Conservation (phyloP, 768 basidiomycete species). For the Hebeloma cylindrosporum region DNA sequence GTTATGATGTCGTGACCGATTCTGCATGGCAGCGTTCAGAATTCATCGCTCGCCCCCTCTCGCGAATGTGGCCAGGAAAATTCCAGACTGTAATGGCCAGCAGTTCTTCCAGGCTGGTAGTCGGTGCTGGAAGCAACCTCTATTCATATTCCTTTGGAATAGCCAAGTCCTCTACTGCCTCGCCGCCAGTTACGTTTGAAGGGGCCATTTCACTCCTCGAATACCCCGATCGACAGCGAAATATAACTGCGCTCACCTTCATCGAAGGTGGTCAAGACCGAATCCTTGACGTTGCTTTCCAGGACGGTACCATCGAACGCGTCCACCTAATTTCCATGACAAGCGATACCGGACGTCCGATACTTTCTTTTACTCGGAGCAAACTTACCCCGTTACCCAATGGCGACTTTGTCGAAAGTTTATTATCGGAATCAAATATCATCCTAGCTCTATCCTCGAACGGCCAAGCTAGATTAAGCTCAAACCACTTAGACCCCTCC, state of each 20-base stretch:
- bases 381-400: conserved; percentile 32
- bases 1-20: conserved; percentile 55
- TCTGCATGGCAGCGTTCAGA: conserved; percentile 46
- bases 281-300: conserved; percentile 56
- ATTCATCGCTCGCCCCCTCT: conserved; percentile 67
- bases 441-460: conserved; percentile 58
- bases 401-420: conserved; percentile 53
- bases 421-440: conserved; percentile 45
- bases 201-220: conserved; percentile 41
- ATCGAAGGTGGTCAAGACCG: conserved; percentile 40
- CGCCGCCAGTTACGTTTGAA: conserved; percentile 49
- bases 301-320: conserved; percentile 56
- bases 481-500: conserved; percentile 4
- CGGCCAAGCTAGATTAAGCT: conserved; percentile 18
- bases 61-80: conserved; percentile 56
- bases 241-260: conserved; percentile 58
- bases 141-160: conserved; percentile 54
- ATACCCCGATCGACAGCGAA: conserved; percentile 33
- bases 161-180: conserved; percentile 25
- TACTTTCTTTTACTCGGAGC: conserved; percentile 24
- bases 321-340: conserved; percentile 26
- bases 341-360: conserved; percentile 9
- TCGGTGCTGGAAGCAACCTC: conserved; percentile 60
- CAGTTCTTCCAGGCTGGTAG: conserved; percentile 52
- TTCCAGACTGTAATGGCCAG: conserved; percentile 58